These are phyloP conservation scores for Aquanectria penicillioides DNA, from an alignment of 2,329 filamentous ascomycete genomes.

Conservation along the genomic window DNA sequence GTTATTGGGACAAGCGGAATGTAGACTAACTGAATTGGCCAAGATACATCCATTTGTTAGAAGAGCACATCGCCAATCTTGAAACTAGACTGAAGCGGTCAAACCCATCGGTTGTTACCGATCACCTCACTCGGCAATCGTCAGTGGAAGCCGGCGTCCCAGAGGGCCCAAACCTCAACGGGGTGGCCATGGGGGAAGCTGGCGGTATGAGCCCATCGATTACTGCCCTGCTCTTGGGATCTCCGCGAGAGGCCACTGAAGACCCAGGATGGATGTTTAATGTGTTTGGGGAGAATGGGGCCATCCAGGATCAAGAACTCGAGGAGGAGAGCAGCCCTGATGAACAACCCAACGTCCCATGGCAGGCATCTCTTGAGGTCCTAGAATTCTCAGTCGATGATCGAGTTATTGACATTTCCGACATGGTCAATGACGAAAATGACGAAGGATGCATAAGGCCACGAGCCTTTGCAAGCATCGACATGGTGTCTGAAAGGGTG, in stretches of 20 bases:
- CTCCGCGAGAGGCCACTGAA: neutral
- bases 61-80: neutral
- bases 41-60: neutral
- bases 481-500: neutral
- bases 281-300: neutral
- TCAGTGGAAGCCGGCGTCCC: neutral
- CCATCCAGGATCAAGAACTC: neutral
- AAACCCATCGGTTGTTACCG: neutral
- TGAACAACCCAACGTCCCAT: neutral
- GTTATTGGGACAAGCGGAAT: too few species aligned
- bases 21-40: neutral
- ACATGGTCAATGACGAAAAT: neutral
- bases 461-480: neutral
- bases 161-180: neutral
- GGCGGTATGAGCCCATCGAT: neutral
- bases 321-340: neutral
- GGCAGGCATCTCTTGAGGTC: neutral
- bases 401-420: neutral
- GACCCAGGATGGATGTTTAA: neutral
- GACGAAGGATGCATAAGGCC: neutral
- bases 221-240: neutral
- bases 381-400: neutral
- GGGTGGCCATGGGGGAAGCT: neutral
- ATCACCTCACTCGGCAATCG: neutral
- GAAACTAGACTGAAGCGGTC: neutral